Evolutionary conservation across 1,284 basidiomycete genomes (phyloP).

Genomic region (Ceratobasidium sp.): DNA sequence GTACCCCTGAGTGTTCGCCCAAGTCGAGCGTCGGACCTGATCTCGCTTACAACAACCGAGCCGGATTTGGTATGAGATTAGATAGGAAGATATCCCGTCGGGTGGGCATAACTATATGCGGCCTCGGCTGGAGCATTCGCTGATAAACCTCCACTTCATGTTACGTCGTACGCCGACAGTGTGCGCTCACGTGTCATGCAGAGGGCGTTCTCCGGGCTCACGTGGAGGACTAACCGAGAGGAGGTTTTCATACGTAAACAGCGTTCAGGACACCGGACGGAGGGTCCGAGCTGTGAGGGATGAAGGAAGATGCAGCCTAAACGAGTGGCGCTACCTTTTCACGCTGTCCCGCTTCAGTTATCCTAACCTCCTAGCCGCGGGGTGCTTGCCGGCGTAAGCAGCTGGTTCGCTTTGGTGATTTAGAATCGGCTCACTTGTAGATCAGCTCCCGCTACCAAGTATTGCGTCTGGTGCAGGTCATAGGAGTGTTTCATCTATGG

Average conservation of each 20-base stretch:
- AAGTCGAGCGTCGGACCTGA: not conserved
- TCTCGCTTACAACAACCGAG: constrained; percentile 17
- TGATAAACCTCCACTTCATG: constrained; percentile 34
- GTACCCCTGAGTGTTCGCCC: not conserved
- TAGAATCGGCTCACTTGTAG: not conserved
- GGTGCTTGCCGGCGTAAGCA: constrained; percentile 21
- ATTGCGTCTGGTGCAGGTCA: not conserved
- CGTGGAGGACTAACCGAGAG: constrained; percentile 3
- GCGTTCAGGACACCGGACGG: not conserved
- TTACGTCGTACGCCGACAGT: constrained; percentile 4
- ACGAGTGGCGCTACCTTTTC: not conserved
- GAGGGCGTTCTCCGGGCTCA: constrained; percentile 2
- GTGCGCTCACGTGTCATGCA: constrained; percentile 15
- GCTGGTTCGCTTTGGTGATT: not conserved
- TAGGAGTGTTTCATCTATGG: constrained; percentile 48
- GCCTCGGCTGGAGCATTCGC: constrained; percentile 39
- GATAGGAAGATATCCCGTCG: constrained; percentile 13
- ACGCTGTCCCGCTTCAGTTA: not conserved
- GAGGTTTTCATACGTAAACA: constrained; percentile 17
- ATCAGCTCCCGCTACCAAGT: not conserved
- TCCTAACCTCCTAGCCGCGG: not conserved
- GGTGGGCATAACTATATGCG: constrained; percentile 18
- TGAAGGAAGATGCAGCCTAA: constrained; percentile 17
- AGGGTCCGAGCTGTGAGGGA: not conserved
- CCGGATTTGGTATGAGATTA: constrained; percentile 30